Conservation (phyloP, 352 stramenopile genomes). For the Globisporangium acanthophoron region DNA sequence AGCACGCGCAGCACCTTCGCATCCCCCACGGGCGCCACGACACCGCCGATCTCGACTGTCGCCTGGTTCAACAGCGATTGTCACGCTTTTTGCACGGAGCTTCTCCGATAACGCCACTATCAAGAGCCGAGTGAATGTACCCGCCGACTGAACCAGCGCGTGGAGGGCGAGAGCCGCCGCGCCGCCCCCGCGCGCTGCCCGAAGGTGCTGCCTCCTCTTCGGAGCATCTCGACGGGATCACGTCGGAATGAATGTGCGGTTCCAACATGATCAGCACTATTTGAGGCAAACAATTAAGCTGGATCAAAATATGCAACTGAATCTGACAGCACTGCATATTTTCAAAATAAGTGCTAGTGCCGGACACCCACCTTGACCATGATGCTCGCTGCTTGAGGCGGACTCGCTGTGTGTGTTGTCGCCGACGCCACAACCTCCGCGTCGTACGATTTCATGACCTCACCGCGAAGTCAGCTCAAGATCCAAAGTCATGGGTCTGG, state of each 20-base stretch:
- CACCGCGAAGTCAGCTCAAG: too few relatives aligned
- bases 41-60: constrained; percentile 57
- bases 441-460: too few relatives aligned
- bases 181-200: neutral
- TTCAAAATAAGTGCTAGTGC: neutral
- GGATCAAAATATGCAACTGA: too few relatives aligned
- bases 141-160: neutral
- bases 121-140: neutral
- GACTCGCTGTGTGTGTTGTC: too few relatives aligned
- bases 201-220: neutral
- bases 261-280: too few relatives aligned
- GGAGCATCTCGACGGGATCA: neutral
- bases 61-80: neutral
- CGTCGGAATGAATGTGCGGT: neutral
- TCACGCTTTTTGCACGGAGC: neutral
- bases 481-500: too few relatives aligned
- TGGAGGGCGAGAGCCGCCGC: neutral
- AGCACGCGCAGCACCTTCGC: constrained; percentile 18
- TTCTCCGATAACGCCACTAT: too few relatives aligned
- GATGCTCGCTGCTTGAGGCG: too few relatives aligned
- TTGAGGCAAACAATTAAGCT: too few relatives aligned
- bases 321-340: neutral
- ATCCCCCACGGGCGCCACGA: constrained; percentile 30
- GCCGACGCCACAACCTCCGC: too few relatives aligned
- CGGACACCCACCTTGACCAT: too few relatives aligned